Base-by-base conservation (phyloP, 1,284 basidiomycete species). In the Ustilago vetiveriae region DNA sequence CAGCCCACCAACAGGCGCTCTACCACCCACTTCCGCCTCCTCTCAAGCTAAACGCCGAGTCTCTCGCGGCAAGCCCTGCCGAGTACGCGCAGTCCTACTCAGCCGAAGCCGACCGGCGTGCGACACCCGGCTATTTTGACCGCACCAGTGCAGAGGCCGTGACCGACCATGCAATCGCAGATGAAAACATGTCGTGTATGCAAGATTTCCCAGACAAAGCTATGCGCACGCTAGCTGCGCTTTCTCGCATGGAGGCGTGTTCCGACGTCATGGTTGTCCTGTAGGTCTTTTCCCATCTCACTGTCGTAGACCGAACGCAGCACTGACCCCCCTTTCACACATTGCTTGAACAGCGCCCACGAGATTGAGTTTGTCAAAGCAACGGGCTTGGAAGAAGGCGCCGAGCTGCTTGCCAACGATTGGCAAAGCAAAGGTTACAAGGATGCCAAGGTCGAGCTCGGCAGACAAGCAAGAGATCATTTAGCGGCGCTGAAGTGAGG, bases 201-300 rank as follows among this genome's bases (percentile, higher is more conserved):
- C 59, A 63, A 32, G 48, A 42, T 11, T 55, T 56, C 14, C 59
- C 53, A 4, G 48, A 50, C 22, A 51, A 55, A 29, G 42, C 48
- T 1, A 55, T 53, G 47, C 41, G 33, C 3, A 56, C 59, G 16
- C 30, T 56, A 8, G 45, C 42, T 3, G 41, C 53, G 4, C 40
- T 63, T 3, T 37, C 52, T 9, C 42, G 59, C 3, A 23, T 52
- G 32, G 48, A 63, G 27, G 43, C 48, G 37, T 54, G 48, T 26
- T 16, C 39, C 13, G 53, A 56, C 43, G 48, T 63, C 24, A 63
- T 63, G 52, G 59, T 63, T 11, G 51, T 63, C 13, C 43, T 60
- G 49, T 52, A 36, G 51, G 33, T 35, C 33, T 35, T n/a, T 16
- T 5, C 9, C 32, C 32, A 8, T n/a, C 6, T 29, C 13, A 13